Conservation (phyloP, 768 basidiomycete species). For the Kondoa malvinella region DNA sequence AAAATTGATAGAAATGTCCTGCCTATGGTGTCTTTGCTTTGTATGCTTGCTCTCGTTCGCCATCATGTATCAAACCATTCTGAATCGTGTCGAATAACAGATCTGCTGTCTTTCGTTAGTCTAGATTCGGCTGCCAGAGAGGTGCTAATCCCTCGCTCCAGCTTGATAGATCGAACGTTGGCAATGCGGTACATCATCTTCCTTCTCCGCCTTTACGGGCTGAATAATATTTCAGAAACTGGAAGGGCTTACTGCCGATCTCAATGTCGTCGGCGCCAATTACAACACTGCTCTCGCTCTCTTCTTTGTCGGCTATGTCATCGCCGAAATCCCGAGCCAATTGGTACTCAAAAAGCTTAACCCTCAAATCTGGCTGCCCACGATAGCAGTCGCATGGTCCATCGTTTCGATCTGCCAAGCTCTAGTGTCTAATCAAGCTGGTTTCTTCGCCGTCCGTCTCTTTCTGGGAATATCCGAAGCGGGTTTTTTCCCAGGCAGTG, state of each 20-base stretch:
- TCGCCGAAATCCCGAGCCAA: not conserved
- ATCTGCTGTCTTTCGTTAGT: constrained; percentile 36
- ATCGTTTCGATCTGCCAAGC: constrained; percentile 44
- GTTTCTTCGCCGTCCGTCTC: constrained; percentile 44
- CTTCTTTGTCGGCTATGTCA: constrained; percentile 41
- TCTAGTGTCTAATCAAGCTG: constrained; percentile 41
- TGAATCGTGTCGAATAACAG: not conserved
- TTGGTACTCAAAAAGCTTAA: constrained; percentile 43
- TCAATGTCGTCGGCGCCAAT: constrained; percentile 29
- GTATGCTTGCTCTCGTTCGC: not conserved
- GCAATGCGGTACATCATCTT: not conserved
- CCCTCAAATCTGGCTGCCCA: constrained; percentile 46
- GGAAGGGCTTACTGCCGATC: constrained; percentile 38
- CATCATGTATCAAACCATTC: not conserved
- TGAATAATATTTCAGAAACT: constrained; percentile 38
- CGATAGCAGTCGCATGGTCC: constrained; percentile 45
- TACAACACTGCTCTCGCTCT: constrained; percentile 47
- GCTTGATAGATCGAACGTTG: not conserved
- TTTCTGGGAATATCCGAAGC: constrained; percentile 14
- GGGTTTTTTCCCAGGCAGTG: constrained; percentile 3
- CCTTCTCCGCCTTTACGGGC: not conserved
- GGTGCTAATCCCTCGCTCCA: not conserved
- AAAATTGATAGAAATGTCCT: constrained; percentile 33
- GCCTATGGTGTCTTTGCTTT: constrained; percentile 36
- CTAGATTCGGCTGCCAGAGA: not conserved